Conservation (phyloP, 1,284 basidiomycete genomes). For the Ceratobasidium sp. region DNA sequence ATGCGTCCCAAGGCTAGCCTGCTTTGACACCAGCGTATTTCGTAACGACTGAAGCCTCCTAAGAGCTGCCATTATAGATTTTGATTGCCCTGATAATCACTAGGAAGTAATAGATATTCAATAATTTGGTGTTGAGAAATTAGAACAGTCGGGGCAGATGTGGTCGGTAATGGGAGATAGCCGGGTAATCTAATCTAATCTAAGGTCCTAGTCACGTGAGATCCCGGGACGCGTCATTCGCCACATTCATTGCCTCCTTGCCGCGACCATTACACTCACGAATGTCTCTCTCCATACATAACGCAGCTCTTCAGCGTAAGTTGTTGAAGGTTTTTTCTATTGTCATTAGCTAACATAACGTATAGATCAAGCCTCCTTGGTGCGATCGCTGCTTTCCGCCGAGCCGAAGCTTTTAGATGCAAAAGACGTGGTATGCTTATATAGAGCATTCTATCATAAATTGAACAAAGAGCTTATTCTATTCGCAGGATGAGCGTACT, state of each 20-base stretch:
- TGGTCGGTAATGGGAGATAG: background rate
- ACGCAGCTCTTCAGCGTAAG: slow-evolving; percentile 75
- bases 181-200: background rate
- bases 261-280: background rate
- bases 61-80: slow-evolving; percentile 17
- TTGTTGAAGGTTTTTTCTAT: no score
- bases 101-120: background rate
- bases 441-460: background rate
- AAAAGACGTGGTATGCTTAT: slow-evolving; percentile 69
- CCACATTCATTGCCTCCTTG: background rate
- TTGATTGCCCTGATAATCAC: background rate
- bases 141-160: background rate
- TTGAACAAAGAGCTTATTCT: background rate
- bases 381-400: slow-evolving; percentile 75
- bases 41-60: slow-evolving; percentile 15
- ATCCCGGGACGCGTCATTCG: slow-evolving; percentile 32
- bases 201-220: slow-evolving; percentile 6
- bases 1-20: background rate
- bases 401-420: slow-evolving; percentile 74
- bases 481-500: slow-evolving; percentile 81
- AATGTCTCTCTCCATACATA: slow-evolving; percentile 60
- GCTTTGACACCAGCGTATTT: slow-evolving; percentile 7
- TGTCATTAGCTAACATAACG: no score
- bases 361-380: slow-evolving; percentile 79
- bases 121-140: no score